phyloP scores from a whole-genome alignment of 2,329 filamentous ascomycete species.

The Verticillium klebahnii region DNA sequence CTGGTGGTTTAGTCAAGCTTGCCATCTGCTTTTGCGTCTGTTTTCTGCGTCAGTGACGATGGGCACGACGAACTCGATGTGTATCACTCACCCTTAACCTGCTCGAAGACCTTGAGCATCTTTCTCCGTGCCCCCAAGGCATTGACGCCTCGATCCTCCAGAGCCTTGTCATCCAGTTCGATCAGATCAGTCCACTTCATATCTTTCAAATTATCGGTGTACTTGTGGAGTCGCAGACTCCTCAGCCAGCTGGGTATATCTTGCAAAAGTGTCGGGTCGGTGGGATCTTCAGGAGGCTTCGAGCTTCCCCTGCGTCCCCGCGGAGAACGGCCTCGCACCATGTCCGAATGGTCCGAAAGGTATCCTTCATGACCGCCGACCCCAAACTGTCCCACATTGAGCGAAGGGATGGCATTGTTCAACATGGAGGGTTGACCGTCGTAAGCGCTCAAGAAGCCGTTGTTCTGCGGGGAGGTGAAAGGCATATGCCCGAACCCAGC shows the following conservation, averaged over 20 bases:
- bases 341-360: constrained; percentile 88
- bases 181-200: constrained; percentile 94
- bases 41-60: background rate
- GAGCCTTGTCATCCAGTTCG: constrained; percentile 84
- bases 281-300: constrained; percentile 96
- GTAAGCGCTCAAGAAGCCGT: constrained; percentile 88
- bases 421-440: constrained; percentile 68
- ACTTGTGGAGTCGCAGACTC: constrained; percentile 93
- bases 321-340: constrained; percentile 84
- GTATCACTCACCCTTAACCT: constrained; percentile 67
- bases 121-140: constrained; percentile 91
- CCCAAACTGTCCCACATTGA: constrained; percentile 70
- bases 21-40: constrained; percentile 70
- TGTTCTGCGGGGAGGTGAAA: constrained; percentile 87
- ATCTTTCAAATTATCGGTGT: constrained; percentile 96
- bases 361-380: constrained; percentile 75
- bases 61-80: too few species aligned
- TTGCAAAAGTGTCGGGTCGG: constrained; percentile 81
- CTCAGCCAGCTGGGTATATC: constrained; percentile 96
- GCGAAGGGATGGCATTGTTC: constrained; percentile 63
- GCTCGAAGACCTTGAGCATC: constrained; percentile 99
- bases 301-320: constrained; percentile 89
- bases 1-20: constrained; percentile 47
- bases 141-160: constrained; percentile 91
- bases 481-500: constrained; percentile 57